Evolutionary conservation across 768 basidiomycete species (phyloP).

Genomic region (Serendipita indica): DNA sequence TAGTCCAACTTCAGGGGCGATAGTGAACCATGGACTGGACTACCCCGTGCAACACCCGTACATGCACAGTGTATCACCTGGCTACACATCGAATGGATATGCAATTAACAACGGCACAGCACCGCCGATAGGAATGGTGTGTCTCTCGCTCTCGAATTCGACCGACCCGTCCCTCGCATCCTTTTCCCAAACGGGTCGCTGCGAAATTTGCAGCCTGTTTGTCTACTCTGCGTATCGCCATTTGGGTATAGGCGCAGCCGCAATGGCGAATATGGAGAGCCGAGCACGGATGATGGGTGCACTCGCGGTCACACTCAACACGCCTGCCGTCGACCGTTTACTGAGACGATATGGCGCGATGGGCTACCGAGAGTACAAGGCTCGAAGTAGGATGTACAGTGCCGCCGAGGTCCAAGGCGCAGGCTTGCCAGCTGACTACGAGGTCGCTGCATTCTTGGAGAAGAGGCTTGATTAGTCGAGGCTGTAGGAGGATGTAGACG

Average conservation of each 20-base stretch:
- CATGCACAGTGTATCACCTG: not conserved
- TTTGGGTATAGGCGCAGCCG: not conserved
- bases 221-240: not conserved
- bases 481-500: no score
- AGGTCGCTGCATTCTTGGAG: not conserved
- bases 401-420: not conserved
- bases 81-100: not conserved
- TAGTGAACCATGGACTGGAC: not conserved
- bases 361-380: not conserved
- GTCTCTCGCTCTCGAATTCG: not conserved
- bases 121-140: not conserved
- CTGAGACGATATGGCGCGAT: not conserved
- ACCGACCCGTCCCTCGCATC: not conserved
- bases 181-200: not conserved
- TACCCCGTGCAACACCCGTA: not conserved
- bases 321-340: not conserved
- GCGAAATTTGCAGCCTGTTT: slow-evolving; percentile 1
- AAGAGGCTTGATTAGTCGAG: not conserved
- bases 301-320: not conserved
- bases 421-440: not conserved
- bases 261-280: not conserved
- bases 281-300: not conserved
- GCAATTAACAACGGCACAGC: not conserved
- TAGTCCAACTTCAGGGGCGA: not conserved
- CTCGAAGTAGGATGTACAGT: not conserved